Evolutionary conservation across 2,329 filamentous ascomycete species (phyloP), one percentile per base, ranked within the genome.

Genomic region (Aphanocladium album): DNA sequence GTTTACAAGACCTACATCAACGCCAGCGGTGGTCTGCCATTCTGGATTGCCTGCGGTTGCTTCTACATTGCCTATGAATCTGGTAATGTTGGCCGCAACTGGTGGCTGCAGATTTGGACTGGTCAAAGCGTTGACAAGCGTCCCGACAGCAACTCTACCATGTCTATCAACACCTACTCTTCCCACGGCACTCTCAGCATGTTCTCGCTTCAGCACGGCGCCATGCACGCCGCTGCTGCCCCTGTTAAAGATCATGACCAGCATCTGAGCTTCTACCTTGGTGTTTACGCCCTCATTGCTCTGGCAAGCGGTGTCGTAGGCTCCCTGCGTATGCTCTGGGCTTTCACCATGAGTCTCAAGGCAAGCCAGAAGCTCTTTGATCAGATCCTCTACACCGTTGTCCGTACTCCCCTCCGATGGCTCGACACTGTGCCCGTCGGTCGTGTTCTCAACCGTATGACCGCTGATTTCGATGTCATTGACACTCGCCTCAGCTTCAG

Each of bases 351-450:
- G 52, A 88, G 88, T 14, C 79, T 92, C 65, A 81, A 79, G 61
- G 89, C 89, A 3, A 91, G 89, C n/a, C 79, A 84, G 43, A 75
- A 76, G 49, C 77, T 93, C 3, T 93, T 92, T 64, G 80, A 84
- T 23, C 81, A 81, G 56, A 81, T 92, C 64, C 84, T 87, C 47
- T 85, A 83, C 65, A 80, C 84, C 0, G 80, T 93, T 12, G 78
- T 93, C 3, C 83, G 88, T 19, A 86, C 89, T 6, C 89, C 89
- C 1, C 77, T 93, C n/a, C 80, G 89, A 63, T 92, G 89, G 88
- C 80, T 93, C 41, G 90, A 93, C 69, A 93, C 89, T 0, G 87
- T 91, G 0, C 90, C 90, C 0, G 78, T 91, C 1, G 90, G 90
- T 2, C 83, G 90, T 50, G 84, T 93, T 41, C 77, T 93, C 21